Conservation (phyloP, 352 stramenopile species). For the Phytophthora tentaculata region DNA sequence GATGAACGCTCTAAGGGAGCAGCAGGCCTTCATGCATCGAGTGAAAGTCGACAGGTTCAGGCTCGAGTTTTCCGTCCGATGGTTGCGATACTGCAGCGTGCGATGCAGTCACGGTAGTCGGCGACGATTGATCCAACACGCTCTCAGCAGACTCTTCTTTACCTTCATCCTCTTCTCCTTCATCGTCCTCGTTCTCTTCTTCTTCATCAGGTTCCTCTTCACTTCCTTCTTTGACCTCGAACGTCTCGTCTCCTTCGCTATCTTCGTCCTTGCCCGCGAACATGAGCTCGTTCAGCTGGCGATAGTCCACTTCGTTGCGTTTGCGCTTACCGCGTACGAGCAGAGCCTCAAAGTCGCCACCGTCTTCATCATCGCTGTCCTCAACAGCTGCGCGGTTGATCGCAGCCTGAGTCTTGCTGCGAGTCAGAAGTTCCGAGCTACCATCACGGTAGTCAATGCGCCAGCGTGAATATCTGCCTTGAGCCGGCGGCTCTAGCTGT, state of each 20-base stretch:
- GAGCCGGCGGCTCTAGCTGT: slow-evolving; percentile 31
- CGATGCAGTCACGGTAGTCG: slow-evolving; percentile 29
- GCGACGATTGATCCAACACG: slow-evolving; percentile 24
- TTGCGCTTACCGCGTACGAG: slow-evolving; percentile 83
- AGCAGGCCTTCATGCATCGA: slow-evolving; percentile 70
- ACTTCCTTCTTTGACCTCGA: slow-evolving; percentile 53
- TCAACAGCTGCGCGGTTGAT: slow-evolving; percentile 42
- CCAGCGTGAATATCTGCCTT: slow-evolving; percentile 51
- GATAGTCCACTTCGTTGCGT: slow-evolving; percentile 81
- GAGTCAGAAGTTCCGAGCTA: slow-evolving; percentile 49
- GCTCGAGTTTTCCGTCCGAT: slow-evolving; percentile 20
- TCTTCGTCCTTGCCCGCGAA: slow-evolving; percentile 73
- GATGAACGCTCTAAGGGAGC: slow-evolving; percentile 16
- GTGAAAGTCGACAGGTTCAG: slow-evolving; percentile 54
- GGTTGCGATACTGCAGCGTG: slow-evolving; percentile 26
- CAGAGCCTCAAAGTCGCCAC: slow-evolving; percentile 36
- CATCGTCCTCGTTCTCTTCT: slow-evolving; percentile 36
- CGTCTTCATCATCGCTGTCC: slow-evolving; percentile 13
- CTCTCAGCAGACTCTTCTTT: slow-evolving; percentile 15
- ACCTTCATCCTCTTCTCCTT: slow-evolving; percentile 25
- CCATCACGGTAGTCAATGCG: slow-evolving; percentile 67
- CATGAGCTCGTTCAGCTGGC: slow-evolving; percentile 77
- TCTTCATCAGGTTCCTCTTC: slow-evolving; percentile 44
- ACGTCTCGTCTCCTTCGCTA: slow-evolving; percentile 59
- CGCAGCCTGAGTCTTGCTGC: slow-evolving; percentile 33